phyloP scores from a whole-genome alignment of 2,329 filamentous ascomycete genomes.

The Didymosphaeria variabile region DNA sequence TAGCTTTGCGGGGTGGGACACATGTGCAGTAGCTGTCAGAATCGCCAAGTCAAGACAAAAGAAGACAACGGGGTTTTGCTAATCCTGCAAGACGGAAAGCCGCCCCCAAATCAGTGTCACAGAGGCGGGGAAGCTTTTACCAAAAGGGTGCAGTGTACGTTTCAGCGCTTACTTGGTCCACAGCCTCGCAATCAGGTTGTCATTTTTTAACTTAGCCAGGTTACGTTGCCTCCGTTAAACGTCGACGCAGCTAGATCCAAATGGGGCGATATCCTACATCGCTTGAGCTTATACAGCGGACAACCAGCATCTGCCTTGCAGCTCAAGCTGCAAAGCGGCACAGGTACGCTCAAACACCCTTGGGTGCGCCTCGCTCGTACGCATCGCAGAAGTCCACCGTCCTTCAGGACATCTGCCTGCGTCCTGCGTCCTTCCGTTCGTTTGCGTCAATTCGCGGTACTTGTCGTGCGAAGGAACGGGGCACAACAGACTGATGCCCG shows the following conservation, averaged over 20 bases:
- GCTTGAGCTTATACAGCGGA: background rate
- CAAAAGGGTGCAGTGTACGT: background rate
- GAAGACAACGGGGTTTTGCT: background rate
- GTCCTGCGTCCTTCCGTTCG: too few relatives aligned
- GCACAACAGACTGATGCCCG: too few relatives aligned
- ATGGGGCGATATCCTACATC: background rate
- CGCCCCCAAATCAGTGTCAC: background rate
- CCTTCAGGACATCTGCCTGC: too few relatives aligned
- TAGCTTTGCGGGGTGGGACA: too few relatives aligned
- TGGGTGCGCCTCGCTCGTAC: background rate
- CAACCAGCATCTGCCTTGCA: background rate
- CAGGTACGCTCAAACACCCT: background rate
- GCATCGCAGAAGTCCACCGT: background rate
- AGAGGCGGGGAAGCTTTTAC: background rate
- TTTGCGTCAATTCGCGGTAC: too few relatives aligned
- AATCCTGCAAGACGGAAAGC: background rate
- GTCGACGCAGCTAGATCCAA: too few relatives aligned
- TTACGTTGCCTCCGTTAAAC: too few relatives aligned
- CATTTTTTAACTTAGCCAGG: background rate
- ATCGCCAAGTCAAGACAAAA: background rate
- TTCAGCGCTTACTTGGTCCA: background rate
- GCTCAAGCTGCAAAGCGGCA: background rate
- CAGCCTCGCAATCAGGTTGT: background rate
- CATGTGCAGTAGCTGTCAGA: background rate
- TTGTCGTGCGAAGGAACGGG: too few relatives aligned